phyloP scores from a whole-genome alignment of 2,329 filamentous ascomycete genomes.

The Onygena corvina region DNA sequence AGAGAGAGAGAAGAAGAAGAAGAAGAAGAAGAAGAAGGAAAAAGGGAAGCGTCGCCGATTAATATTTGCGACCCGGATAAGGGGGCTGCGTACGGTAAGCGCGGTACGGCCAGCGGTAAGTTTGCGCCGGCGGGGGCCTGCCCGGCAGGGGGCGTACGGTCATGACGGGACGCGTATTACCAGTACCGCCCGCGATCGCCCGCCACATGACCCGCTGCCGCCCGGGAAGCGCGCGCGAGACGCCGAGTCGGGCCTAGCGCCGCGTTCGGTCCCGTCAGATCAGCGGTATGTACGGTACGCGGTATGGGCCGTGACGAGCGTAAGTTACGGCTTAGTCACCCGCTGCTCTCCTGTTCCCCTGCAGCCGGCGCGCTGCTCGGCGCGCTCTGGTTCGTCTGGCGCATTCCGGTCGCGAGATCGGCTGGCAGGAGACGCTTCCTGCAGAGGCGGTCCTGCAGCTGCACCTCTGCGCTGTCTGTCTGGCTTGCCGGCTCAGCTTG shows the following conservation, averaged over 20 bases:
- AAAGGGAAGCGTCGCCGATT: slow-evolving; percentile 9
- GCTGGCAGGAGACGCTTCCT: too few relatives aligned
- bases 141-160: background rate
- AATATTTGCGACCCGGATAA: background rate
- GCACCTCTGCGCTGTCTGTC: too few relatives aligned
- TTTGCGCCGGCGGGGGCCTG: background rate
- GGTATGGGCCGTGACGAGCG: background rate
- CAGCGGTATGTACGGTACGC: background rate
- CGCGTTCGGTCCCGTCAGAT: background rate
- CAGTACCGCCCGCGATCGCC: too few relatives aligned
- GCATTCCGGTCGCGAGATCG: too few relatives aligned
- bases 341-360: too few relatives aligned
- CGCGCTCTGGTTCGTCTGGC: too few relatives aligned
- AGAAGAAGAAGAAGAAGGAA: slow-evolving; percentile 19
- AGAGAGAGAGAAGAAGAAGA: slow-evolving; percentile 16
- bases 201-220: background rate
- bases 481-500: too few relatives aligned
- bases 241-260: background rate
- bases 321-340: background rate
- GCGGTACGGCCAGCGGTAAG: background rate
- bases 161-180: background rate
- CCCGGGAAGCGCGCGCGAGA: background rate
- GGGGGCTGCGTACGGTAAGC: background rate
- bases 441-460: too few relatives aligned
- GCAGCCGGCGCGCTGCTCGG: too few relatives aligned